Conservation (phyloP, 768 basidiomycete species). For the Trametes coccinea region DNA sequence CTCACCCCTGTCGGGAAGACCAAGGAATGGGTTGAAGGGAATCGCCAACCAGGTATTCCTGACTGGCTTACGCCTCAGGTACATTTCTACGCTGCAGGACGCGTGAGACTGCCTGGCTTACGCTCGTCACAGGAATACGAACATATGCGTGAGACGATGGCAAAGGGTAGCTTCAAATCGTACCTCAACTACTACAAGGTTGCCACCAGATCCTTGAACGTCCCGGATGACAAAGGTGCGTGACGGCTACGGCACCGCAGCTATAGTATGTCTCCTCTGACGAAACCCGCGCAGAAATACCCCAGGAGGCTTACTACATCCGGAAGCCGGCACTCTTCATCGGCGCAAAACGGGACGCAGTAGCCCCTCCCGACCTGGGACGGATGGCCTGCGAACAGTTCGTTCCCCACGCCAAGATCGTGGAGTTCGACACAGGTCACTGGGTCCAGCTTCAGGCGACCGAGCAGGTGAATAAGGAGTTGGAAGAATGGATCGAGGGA, state of each 20-base stretch:
- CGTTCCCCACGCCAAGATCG: conserved; percentile 31
- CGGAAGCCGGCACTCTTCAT: conserved; percentile 40
- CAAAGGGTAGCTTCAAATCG: conserved; percentile 34
- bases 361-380: conserved; percentile 30
- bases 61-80: conserved; percentile 39
- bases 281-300: conserved; percentile 5
- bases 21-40: conserved; percentile 31
- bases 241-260: neutral
- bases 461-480: conserved; percentile 34
- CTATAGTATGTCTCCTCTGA: neutral
- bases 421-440: conserved; percentile 40
- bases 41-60: conserved; percentile 27
- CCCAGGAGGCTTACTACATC: conserved; percentile 28
- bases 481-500: conserved; percentile 34
- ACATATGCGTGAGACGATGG: conserved; percentile 25
- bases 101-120: neutral
- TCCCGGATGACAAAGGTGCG: conserved; percentile 32
- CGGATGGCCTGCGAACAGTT: conserved; percentile 28
- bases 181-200: conserved; percentile 41
- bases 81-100: neutral
- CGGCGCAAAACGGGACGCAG: conserved; percentile 36
- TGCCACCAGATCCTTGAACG: conserved; percentile 28
- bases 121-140: conserved; percentile 20
- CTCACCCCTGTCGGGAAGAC: conserved; percentile 37
- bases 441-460: conserved; percentile 39